These are phyloP conservation scores for Coix lacrymajobi DNA, from an alignment of 176 grass and related monocot species.

Conservation along the genomic window DNA sequence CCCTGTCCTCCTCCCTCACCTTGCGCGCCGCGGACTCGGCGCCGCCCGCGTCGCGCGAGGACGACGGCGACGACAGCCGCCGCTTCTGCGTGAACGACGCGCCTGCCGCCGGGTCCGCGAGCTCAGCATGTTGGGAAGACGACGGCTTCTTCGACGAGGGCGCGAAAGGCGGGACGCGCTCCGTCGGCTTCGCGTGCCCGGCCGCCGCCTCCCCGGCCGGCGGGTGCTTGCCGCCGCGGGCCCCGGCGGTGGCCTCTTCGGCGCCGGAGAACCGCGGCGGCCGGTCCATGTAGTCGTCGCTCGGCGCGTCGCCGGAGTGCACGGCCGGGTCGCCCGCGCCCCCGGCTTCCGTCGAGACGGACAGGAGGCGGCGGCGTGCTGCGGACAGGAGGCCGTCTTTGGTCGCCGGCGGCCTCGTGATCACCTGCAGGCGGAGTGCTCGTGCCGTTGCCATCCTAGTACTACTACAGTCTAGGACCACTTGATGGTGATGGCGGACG, in stretches of 20 bases:
- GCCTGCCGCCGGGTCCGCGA: background rate
- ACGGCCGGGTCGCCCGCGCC: slow-evolving; percentile 24
- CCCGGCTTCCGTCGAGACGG: slow-evolving; percentile 1
- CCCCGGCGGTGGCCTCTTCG: background rate
- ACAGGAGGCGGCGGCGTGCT: background rate
- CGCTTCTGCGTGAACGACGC: slow-evolving; percentile 56
- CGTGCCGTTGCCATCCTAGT: slow-evolving; percentile 7
- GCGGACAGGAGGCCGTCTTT: background rate
- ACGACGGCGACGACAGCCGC: background rate
- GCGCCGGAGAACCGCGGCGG: slow-evolving; percentile 38
- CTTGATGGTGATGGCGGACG: too few species aligned
- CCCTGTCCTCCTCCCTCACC: slow-evolving; percentile 39
- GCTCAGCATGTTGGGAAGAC: slow-evolving; percentile 28
- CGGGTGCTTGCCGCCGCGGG: background rate
- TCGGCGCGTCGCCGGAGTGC: slow-evolving; percentile 42
- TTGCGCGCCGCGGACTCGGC: background rate
- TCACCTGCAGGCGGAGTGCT: slow-evolving; percentile 9
- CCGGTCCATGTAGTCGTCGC: slow-evolving; percentile 37
- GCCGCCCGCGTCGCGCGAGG: slow-evolving; percentile 13
- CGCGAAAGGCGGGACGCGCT: slow-evolving; percentile 51
- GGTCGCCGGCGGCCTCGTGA: background rate
- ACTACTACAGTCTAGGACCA: background rate
- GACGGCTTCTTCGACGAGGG: slow-evolving; percentile 49
- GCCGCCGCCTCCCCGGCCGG: background rate
- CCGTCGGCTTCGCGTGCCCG: background rate